Evolutionary conservation across 306 rosid genomes (phyloP).

Genomic region (Psophocarpus tetragonolobus): DNA sequence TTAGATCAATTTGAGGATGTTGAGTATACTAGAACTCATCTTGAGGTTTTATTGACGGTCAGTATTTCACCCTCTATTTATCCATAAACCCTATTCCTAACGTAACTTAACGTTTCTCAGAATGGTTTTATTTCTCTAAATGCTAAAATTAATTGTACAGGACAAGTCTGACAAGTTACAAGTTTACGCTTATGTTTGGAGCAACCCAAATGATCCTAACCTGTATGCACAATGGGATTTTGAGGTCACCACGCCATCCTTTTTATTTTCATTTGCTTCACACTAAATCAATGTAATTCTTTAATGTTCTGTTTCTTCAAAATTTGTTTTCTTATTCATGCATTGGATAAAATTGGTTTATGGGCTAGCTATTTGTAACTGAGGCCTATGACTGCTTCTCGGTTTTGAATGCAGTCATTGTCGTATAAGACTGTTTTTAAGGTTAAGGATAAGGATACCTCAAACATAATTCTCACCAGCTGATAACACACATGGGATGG

Average conservation of each 20-base stretch:
- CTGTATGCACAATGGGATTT: constrained; percentile 86
- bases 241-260: constrained; percentile 55
- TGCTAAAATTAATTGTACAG: constrained; percentile 42
- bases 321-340: not conserved
- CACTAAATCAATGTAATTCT: not conserved
- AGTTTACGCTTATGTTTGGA: constrained; percentile 73
- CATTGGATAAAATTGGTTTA: constrained; percentile 2
- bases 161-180: constrained; percentile 53
- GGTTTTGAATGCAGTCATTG: too few species aligned
- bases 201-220: constrained; percentile 67
- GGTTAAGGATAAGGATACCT: too few species aligned
- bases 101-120: too few species aligned
- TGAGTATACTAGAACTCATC: constrained; percentile 70
- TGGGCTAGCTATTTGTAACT: not conserved
- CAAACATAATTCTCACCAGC: too few species aligned
- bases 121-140: not conserved
- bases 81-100: not conserved
- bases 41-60: constrained; percentile 60
- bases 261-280: not conserved
- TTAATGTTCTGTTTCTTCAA: too few species aligned
- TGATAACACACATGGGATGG: too few species aligned
- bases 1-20: constrained; percentile 79
- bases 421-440: too few species aligned
- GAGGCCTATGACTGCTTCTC: not conserved
- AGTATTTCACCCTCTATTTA: not conserved